A percentile compares a stretch with the other conserved stretches of the same genome.
phyloP scores from a whole-genome alignment of 208 protist species.

The Leishmania major region DNA sequence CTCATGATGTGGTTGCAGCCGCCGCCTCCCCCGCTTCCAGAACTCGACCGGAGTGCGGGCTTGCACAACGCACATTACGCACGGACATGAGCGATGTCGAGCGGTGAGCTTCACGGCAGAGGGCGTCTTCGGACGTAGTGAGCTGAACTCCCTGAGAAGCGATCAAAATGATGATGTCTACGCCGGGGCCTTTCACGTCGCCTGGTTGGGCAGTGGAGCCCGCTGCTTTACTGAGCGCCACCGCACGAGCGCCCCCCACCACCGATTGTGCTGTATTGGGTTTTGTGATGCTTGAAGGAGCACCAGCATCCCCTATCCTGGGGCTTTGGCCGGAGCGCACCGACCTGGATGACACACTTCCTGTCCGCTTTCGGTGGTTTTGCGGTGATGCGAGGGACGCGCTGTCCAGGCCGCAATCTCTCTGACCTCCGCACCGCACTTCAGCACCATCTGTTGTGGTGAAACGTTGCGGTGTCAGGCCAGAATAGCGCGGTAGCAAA shows the following conservation, averaged over 20 bases:
- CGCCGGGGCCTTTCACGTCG: neutral
- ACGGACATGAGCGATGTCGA: neutral
- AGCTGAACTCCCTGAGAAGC: constrained; percentile 17
- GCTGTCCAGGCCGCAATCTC: neutral
- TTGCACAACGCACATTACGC: neutral
- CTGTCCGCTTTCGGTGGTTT: neutral
- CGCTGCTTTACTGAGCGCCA: neutral
- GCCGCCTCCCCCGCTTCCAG: neutral
- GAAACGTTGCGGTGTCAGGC: neutral
- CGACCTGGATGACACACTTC: neutral
- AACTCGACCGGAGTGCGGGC: neutral
- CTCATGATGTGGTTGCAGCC: neutral
- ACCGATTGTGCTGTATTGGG: neutral
- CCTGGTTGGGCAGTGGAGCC: neutral
- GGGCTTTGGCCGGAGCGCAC: neutral
- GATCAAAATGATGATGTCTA: constrained; percentile 21
- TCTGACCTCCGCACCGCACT: neutral
- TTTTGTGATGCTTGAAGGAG: neutral
- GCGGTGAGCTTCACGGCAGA: constrained; percentile 2
- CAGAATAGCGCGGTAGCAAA: neutral
- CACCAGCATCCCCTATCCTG: neutral
- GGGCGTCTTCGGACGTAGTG: constrained; percentile 15
- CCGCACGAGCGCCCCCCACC: neutral
- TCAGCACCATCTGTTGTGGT: neutral
- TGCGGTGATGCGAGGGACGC: neutral